Evolutionary conservation across 768 basidiomycete genomes (phyloP), one percentile per base, ranked within the genome.

Genomic region (Amanita thiersii): DNA sequence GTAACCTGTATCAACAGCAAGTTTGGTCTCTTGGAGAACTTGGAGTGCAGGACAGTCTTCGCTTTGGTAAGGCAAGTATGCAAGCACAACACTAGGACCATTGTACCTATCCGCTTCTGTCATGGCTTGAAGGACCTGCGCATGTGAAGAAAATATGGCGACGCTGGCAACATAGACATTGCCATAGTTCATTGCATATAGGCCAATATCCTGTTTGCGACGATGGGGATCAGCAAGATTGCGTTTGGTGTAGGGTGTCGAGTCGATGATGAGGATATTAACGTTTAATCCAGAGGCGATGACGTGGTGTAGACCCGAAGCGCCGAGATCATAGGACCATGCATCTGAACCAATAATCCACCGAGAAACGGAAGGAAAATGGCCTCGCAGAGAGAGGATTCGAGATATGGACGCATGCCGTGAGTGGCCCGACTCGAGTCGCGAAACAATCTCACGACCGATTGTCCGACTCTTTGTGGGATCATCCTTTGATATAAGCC

Each of bases 341-440:
- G 89, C 86, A 57, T 99, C 96, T 14, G 93, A 97, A 14, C 94
- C 92, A 51, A 99, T 85, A 60, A 99, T 98, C 96, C 96, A 99
- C 45, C 87, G 73, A 5, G 88, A 91, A 26, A 68, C 68, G 5
- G 79, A 66, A 30, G 75, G 65, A 51, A 96, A 77, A 50, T 81
- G 75, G 14, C 74, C 61, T 29, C 71, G 70, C 8, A 85, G 65
- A 11, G 70, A 53, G 26, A 89, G 70, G 33, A 88, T 70, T 20
- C 69, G 70, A 29, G 76, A 62, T 3, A 73, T 76, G 6, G 70
- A 61, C 3, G 70, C 58, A 45, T 71, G 65, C 5, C 58, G 46
- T 12, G 64, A 50, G 1, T 67, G 45, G 2, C 58, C 43, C 12
- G 65, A 63, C 50, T 74, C 65, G 9, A 86, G 67, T 18, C 57